phyloP scores from a whole-genome alignment of 148 eudicot genomes.

The Amaranthus palmeri region DNA sequence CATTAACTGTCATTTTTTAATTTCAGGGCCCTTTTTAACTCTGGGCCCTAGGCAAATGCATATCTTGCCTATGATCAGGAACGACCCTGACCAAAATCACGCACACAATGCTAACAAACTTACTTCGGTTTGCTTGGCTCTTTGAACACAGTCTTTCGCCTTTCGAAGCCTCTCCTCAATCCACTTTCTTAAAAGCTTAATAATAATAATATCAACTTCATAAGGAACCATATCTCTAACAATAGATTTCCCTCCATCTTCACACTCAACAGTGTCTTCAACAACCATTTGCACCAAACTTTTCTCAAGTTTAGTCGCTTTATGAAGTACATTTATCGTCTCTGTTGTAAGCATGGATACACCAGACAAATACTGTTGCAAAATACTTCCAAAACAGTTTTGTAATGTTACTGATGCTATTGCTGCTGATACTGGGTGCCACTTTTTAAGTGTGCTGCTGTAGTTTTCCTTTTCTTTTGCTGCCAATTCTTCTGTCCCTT shows the following conservation, averaged over 20 bases:
- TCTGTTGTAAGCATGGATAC: constrained; percentile 41
- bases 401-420: constrained; percentile 80
- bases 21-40: too few species aligned
- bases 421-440: constrained; percentile 83
- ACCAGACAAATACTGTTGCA: constrained; percentile 57
- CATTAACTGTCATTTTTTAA: too few species aligned
- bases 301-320: constrained; percentile 83
- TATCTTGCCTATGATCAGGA: too few species aligned
- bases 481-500: constrained; percentile 66
- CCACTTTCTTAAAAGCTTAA: constrained; percentile 60
- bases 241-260: constrained; percentile 76
- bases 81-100: too few species aligned
- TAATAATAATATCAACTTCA: constrained; percentile 70
- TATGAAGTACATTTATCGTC: constrained; percentile 49
- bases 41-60: too few species aligned
- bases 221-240: constrained; percentile 85
- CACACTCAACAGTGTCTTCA: constrained; percentile 76
- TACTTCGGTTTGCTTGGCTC: constrained; percentile 86
- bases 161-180: constrained; percentile 59
- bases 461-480: constrained; percentile 63
- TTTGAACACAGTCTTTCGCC: constrained; percentile 57
- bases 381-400: constrained; percentile 58
- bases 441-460: constrained; percentile 59
- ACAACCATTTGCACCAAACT: constrained; percentile 72
- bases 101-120: constrained; percentile 15